Evolutionary conservation across 2,329 filamentous ascomycete genomes (phyloP).

Genomic region (Exophiala lecanii-corni): DNA sequence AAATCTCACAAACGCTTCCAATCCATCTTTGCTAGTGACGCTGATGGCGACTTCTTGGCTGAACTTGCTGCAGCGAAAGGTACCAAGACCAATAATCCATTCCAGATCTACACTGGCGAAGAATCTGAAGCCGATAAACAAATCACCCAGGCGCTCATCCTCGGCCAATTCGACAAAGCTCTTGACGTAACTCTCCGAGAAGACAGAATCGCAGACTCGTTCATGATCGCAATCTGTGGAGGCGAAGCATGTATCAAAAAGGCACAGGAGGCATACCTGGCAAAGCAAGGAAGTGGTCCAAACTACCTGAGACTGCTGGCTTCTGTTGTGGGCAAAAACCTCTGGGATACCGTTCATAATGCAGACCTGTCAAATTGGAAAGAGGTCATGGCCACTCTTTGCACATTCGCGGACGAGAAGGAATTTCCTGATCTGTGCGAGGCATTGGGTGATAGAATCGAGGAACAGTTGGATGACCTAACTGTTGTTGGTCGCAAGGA

Average conservation of each 20-base stretch:
- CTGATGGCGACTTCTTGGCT: constrained; percentile 78
- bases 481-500: constrained; percentile 66
- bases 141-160: constrained; percentile 81
- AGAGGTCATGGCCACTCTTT: constrained; percentile 91
- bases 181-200: constrained; percentile 85
- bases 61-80: constrained; percentile 83
- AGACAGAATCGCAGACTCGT: constrained; percentile 87
- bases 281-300: constrained; percentile 72
- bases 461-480: constrained; percentile 59
- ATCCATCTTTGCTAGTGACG: constrained; percentile 72
- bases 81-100: constrained; percentile 89
- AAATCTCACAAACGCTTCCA: constrained; percentile 63
- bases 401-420: constrained; percentile 85
- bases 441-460: constrained; percentile 83
- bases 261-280: constrained; percentile 85
- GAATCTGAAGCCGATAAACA: constrained; percentile 79
- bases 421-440: constrained; percentile 96
- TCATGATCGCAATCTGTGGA: constrained; percentile 96
- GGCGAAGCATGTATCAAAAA: constrained; percentile 91
- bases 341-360: constrained; percentile 98
- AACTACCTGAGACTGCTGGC: constrained; percentile 88
- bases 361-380: constrained; percentile 92
- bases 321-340: constrained; percentile 90
- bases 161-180: constrained; percentile 86
- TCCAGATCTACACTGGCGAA: constrained; percentile 79